phyloP scores from a whole-genome alignment of 495 filamentous ascomycete species.

The Hyaloscypha finlandica region DNA sequence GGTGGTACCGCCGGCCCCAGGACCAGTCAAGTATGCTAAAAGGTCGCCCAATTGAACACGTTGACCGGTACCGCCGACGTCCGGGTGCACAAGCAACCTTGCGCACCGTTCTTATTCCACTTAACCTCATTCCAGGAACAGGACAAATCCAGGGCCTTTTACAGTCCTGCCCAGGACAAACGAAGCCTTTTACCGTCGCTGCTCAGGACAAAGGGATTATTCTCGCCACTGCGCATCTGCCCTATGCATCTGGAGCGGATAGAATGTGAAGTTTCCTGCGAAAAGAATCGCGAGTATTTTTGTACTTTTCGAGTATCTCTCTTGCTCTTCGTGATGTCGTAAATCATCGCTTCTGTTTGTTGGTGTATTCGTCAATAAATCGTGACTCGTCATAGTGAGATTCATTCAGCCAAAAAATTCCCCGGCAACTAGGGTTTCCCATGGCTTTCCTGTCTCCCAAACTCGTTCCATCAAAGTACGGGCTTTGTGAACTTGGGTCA shows the following conservation, averaged over 20 bases:
- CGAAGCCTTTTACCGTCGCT: background rate
- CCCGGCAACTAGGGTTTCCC: constrained; percentile 63
- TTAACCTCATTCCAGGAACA: constrained; percentile 10
- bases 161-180: constrained; percentile 37
- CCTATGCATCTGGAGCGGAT: background rate
- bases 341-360: background rate
- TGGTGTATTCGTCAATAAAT: constrained; percentile 5
- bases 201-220: background rate
- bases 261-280: background rate
- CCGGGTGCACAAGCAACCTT: constrained; percentile 21
- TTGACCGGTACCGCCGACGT: constrained; percentile 6
- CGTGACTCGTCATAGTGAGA: background rate
- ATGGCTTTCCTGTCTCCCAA: constrained; percentile 62
- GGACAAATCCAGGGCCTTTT: constrained; percentile 36
- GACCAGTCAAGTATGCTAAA: background rate
- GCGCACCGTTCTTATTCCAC: constrained; percentile 28
- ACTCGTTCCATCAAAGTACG: constrained; percentile 65
- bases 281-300: background rate
- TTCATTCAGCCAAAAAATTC: constrained; percentile 63
- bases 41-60: background rate
- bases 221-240: background rate
- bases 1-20: constrained; percentile 16
- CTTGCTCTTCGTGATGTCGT: background rate
- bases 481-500: constrained; percentile 66
- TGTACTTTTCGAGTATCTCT: background rate